Evolutionary conservation across 345 rosid species (phyloP), one percentile per base, ranked within the genome.

Genomic region (Eutrema japonicum): DNA sequence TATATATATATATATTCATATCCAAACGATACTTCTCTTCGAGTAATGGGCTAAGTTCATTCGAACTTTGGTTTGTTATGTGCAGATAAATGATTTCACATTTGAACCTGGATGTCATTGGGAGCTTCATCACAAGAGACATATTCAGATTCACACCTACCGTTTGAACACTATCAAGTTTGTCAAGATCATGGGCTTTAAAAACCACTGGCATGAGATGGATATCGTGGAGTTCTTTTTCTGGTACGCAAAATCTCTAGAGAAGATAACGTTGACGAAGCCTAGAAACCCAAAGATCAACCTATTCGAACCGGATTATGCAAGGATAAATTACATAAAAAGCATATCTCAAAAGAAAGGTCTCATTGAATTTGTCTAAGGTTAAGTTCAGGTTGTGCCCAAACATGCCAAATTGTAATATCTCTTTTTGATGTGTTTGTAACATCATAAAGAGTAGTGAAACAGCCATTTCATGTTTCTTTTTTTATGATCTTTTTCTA

Each of bases 161-260:
- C 1, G 0, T 5, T 14, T 60, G 33, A 4, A 38, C 2, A 10
- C 8, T 49, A 36, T 71, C 16, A 50, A 7, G 14, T 4, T 36
- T 27, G 74, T 70, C 16, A 35, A n/a, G 30, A 70, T 70, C 58
- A 9, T 9, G 36, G 74, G 74, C 18, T 70, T 59, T 14, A 70
- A 59, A 70, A 47, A 58, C 0, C 66, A 59, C 3, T 47, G 1
- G 0, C 58, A 59, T 70, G 74, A 70, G 67, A 10, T 47, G 6
- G 57, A 37, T 13, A 59, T 48, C 10, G 41, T 70, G 8, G 6
- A 27, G 40, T 70, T 70, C 50, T 71, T 71, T 60, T 32, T 3
- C 5, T 8, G 10, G 13, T 49, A 37, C 6, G 67, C 75, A 27
- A 18, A 27, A 38, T 37, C 32, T 60, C 51, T 60, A 2, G 3